These are phyloP conservation scores for Citrus reticulata DNA, from an alignment of 345 rosid species.

Conservation along the genomic window DNA sequence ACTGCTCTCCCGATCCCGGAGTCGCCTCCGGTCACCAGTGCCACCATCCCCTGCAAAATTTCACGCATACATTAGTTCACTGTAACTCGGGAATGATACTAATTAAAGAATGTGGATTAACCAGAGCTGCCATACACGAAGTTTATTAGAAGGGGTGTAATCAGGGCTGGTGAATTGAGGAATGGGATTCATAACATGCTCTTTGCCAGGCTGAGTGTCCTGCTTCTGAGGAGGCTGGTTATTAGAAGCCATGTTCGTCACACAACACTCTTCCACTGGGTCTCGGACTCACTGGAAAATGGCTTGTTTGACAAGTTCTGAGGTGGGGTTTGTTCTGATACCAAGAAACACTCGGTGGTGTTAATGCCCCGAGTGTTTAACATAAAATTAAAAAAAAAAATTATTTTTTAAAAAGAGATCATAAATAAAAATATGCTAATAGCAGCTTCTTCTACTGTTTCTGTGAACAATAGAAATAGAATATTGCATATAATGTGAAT, in stretches of 20 bases:
- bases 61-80: neutral
- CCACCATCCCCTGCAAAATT: conserved; percentile 61
- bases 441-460: too few species aligned
- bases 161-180: conserved; percentile 49
- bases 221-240: conserved; percentile 57
- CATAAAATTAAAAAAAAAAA: too few species aligned
- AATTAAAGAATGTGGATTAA: neutral
- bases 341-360: conserved; percentile 1
- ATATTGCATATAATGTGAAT: too few species aligned
- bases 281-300: conserved; percentile 6
- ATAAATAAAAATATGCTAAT: too few species aligned
- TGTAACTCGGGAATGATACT: too few species aligned
- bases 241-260: conserved; percentile 53
- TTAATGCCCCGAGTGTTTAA: neutral
- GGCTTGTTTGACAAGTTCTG: neutral
- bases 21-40: conserved; percentile 77
- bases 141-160: conserved; percentile 66
- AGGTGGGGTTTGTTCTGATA: conserved; percentile 11
- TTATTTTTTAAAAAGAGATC: too few species aligned
- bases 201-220: conserved; percentile 59
- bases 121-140: conserved; percentile 26
- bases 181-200: conserved; percentile 61
- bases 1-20: conserved; percentile 81
- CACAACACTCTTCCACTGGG: neutral
- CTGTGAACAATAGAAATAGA: too few species aligned